Conservation (phyloP, 805 yeast species). For the Yamadazyma philogaea region DNA sequence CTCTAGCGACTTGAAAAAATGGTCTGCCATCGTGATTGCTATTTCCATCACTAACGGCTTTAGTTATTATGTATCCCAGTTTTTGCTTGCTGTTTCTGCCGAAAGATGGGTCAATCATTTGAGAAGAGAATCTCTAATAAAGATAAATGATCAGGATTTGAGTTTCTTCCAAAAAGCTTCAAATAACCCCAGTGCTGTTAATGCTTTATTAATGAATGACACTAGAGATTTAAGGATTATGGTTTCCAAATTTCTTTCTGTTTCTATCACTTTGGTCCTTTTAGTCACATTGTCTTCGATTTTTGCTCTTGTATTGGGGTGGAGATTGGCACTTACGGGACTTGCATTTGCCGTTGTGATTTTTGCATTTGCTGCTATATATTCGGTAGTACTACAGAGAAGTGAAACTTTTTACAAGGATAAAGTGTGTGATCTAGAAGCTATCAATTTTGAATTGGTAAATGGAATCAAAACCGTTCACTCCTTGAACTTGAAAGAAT, state of each 20-base stretch:
- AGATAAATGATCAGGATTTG: constrained; percentile 50
- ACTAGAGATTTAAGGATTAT: constrained; percentile 70
- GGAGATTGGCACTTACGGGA: constrained; percentile 86
- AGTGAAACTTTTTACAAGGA: constrained; percentile 62
- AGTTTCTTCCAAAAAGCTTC: constrained; percentile 47
- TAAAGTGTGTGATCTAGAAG: constrained; percentile 53
- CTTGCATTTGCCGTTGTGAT: constrained; percentile 70
- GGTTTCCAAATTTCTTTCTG: constrained; percentile 59
- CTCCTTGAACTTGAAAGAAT: constrained; percentile 48
- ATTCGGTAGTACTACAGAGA: constrained; percentile 48
- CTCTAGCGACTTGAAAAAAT: constrained; percentile 40
- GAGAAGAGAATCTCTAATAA: constrained; percentile 47
- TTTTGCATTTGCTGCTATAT: constrained; percentile 46
- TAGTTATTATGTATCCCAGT: constrained; percentile 49
- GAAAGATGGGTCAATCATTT: constrained; percentile 64
- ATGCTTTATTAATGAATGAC: constrained; percentile 76
- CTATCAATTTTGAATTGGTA: constrained; percentile 49
- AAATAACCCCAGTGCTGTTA: constrained; percentile 48
- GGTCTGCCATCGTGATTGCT: constrained; percentile 67
- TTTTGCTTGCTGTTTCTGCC: constrained; percentile 52
- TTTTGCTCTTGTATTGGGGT: constrained; percentile 79
- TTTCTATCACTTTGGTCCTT: constrained; percentile 49
- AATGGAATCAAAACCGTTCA: constrained; percentile 62
- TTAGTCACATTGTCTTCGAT: constrained; percentile 58
- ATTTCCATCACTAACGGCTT: constrained; percentile 65